Conservation (phyloP, 2,329 filamentous ascomycete genomes). For the Sphaceloma murrayae region DNA sequence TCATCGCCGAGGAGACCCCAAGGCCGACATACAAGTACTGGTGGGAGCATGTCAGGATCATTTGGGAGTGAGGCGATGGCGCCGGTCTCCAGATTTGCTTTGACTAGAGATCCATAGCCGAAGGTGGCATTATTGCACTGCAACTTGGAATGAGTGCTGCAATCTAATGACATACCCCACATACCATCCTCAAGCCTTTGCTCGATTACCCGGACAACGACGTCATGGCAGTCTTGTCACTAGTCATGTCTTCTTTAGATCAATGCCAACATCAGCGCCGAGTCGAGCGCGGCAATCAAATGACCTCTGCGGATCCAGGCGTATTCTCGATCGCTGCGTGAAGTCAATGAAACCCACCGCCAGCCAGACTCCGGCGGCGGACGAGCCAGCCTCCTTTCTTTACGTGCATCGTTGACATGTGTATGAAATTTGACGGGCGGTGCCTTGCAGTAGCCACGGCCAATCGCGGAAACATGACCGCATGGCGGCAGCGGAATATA, state of each 20-base stretch:
- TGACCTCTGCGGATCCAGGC: not conserved
- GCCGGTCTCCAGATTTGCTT: too few relatives aligned
- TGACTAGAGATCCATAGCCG: too few relatives aligned
- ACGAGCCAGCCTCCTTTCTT: too few relatives aligned
- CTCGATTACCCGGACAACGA: slow-evolving; percentile 12
- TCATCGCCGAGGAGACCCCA: slow-evolving; percentile 27
- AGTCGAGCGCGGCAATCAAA: not conserved
- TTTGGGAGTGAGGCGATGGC: slow-evolving; percentile 7
- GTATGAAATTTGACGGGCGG: too few relatives aligned
- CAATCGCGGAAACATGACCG: slow-evolving; percentile 5
- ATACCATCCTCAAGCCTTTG: too few relatives aligned
- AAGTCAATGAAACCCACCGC: not conserved
- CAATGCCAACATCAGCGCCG: not conserved
- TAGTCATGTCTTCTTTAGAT: not conserved
- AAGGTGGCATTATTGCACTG: too few relatives aligned
- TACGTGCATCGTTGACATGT: too few relatives aligned
- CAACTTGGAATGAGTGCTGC: too few relatives aligned
- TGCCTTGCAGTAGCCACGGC: slow-evolving; percentile 14
- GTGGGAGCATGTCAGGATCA: slow-evolving; percentile 11
- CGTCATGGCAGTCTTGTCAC: slow-evolving; percentile 4
- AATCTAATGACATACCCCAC: too few relatives aligned
- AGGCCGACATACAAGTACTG: slow-evolving; percentile 11
- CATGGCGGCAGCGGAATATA: too few relatives aligned
- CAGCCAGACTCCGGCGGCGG: not conserved
- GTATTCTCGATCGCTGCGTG: slow-evolving; percentile 11